Base-by-base conservation (phyloP, 148 eudicot genomes). In the Fallopia convolvulus region DNA sequence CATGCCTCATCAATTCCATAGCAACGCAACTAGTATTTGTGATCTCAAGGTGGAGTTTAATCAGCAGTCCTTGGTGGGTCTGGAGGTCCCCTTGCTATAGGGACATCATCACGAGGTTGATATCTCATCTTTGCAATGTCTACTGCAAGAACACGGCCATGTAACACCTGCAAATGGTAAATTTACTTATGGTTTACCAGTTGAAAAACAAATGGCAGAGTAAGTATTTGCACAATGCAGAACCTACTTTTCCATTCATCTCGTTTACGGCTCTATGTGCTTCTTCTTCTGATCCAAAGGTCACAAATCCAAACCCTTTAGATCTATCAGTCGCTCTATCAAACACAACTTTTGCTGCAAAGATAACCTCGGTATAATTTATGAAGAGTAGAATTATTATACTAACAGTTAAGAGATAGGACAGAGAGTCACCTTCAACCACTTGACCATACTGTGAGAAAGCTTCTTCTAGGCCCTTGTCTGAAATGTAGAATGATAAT, bases 291-390 rank as follows among this genome's bases (percentile, higher is more conserved):
- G 91, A 91, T 75, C 93, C 96, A 72, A 82, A 93, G 21, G 98
- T 93, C 46, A 93, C 91, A 72, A 93, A 93, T 78, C 98, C 98
- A 78, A 88, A 93, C 60, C 98, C 98, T 85, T 89, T 93, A 71
- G 98, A 89, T 80, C 87, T 83, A 11, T 88, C 89, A 42, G 93
- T 83, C 66, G 84, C 89, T 83, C 86, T 87, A 84, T 93, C 96
- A 78, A 78, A 86, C 60, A 91, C 84, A 76, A 93, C 78, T 76
- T 86, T 83, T 78, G 93, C 96, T 91, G 95, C 11, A 14, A 46
- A 50, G 33, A 40, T 8, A 58, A 42, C 23, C 12, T 61, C n/a
- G 32, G 79, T 44, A 44, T 77, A 52, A 63, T 41, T 18, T 23
- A 77, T 49, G 36, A 40, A 75, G 75, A 14, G 44, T 33, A 15